Conservation (phyloP, 2,329 filamentous ascomycete genomes). For the Geoglossum cookeanum region DNA sequence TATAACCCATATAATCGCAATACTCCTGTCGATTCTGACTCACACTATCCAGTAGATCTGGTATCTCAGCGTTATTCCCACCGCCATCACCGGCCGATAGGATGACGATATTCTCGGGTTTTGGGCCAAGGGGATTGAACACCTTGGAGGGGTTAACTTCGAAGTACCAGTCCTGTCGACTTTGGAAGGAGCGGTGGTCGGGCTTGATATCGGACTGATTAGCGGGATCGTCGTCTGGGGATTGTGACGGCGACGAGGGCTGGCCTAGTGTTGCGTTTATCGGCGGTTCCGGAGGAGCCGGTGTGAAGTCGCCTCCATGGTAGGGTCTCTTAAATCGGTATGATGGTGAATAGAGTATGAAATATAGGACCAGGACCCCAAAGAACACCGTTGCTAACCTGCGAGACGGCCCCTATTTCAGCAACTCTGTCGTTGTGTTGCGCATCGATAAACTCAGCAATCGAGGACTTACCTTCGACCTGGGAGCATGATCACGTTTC, state of each 20-base stretch:
- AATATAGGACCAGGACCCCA: neutral
- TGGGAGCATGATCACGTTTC: too few relatives aligned
- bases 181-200: neutral
- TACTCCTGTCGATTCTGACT: constrained; percentile 19
- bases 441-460: too few relatives aligned
- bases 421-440: too few relatives aligned
- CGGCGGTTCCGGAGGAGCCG: too few relatives aligned
- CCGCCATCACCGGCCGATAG: constrained; percentile 23
- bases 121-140: constrained; percentile 15
- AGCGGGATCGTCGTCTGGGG: too few relatives aligned
- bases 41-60: constrained; percentile 18
- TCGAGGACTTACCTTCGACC: too few relatives aligned
- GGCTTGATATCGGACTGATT: too few relatives aligned
- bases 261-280: neutral
- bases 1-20: constrained; percentile 20
- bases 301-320: too few relatives aligned
- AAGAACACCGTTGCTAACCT: too few relatives aligned
- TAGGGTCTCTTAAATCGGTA: neutral
- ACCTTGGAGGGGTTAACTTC: constrained; percentile 14
- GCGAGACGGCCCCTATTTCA: too few relatives aligned
- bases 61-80: constrained; percentile 23
- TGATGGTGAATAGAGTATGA: neutral
- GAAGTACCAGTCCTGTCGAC: constrained; percentile 4
- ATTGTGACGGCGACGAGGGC: too few relatives aligned
- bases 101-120: constrained; percentile 19